A percentile compares a stretch with the other conserved stretches of the same genome.
These are phyloP conservation scores for Aspergillus bombycis DNA, from an alignment of 2,329 filamentous ascomycete species.

Conservation along the genomic window DNA sequence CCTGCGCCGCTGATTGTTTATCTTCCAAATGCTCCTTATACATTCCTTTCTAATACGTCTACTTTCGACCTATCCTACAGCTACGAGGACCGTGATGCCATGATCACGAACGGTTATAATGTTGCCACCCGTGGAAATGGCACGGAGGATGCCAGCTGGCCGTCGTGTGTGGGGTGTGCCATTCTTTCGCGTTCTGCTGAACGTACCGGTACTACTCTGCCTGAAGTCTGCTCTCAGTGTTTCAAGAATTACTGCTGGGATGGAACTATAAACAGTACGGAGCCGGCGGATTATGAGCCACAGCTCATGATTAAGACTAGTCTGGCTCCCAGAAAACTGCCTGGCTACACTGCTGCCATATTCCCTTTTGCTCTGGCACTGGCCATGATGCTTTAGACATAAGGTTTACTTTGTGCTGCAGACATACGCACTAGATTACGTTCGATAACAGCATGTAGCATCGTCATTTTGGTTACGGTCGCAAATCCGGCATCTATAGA, in stretches of 20 bases:
- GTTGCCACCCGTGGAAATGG: constrained; percentile 67
- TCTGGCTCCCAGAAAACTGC: neutral
- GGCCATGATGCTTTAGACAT: neutral
- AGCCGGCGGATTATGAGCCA: constrained; percentile 13
- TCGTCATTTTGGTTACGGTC: neutral
- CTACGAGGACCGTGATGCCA: constrained; percentile 68
- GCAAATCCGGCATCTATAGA: neutral
- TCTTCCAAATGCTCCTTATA: constrained; percentile 82
- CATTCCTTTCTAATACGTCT: constrained; percentile 73
- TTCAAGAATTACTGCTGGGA: constrained; percentile 91
- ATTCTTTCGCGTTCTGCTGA: constrained; percentile 75
- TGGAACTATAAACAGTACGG: constrained; percentile 60
- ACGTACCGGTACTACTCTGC: constrained; percentile 69
- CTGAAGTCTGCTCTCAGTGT: constrained; percentile 73
- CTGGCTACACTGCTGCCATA: neutral
- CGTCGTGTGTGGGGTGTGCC: constrained; percentile 83
- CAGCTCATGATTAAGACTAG: constrained; percentile 6
- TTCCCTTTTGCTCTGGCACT: neutral
- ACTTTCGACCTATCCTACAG: constrained; percentile 73
- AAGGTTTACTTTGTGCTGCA: neutral
- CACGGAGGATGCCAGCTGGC: constrained; percentile 74
- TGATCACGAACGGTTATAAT: constrained; percentile 79
- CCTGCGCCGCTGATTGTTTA: constrained; percentile 71
- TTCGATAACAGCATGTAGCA: neutral
- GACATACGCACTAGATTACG: neutral